Evolutionary conservation across 1,284 basidiomycete species (phyloP), one percentile per base, ranked within the genome.

Genomic region (Ganoderma sp.): DNA sequence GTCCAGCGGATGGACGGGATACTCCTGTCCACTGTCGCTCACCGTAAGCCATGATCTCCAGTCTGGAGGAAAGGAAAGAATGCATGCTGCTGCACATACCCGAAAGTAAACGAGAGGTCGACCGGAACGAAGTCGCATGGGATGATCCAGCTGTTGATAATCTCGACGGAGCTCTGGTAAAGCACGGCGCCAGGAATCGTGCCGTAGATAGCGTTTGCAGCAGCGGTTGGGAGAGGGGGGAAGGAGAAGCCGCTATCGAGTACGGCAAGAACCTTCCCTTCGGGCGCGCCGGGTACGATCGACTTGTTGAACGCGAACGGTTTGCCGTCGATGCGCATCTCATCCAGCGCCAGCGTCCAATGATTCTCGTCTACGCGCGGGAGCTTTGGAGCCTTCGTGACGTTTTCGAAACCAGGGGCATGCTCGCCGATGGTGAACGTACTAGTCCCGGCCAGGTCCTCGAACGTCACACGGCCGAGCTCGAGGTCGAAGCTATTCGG

Each of bases 321-420:
- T 60, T 73, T 48, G 45, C 77, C 76, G 69, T 78, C 77, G 43
- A 79, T 69, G 12, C 63, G 68, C 73, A 79, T 73, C 37, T 66
- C 71, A 63, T 78, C 78, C 66, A 78, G 64, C 25, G 73, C 58
- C 17, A 77, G 65, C 17, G 70, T 73, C 78, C 78, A 79, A 7
- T 76, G 71, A 12, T 75, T 88, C 84, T 78, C 71, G 65, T 71
- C 75, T 85, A 59, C 90, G 84, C 73, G 84, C 80, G 65, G 63
- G n/a, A 79, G 73, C 72, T 73, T 70, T 10, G 77, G 75, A 45
- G 75, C 71, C 12, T 72, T 12, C 2, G 64, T 42, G 45, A 79
- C 67, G 15, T 56, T 48, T 50, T 69, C 69, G 62, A 71, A 72
- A 8, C 70, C 73, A 1, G 61, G 37, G 22, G 72, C 69, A 67